These are phyloP conservation scores for Fusarium chaquense DNA, from an alignment of 2,329 filamentous ascomycete genomes.

Conservation along the genomic window DNA sequence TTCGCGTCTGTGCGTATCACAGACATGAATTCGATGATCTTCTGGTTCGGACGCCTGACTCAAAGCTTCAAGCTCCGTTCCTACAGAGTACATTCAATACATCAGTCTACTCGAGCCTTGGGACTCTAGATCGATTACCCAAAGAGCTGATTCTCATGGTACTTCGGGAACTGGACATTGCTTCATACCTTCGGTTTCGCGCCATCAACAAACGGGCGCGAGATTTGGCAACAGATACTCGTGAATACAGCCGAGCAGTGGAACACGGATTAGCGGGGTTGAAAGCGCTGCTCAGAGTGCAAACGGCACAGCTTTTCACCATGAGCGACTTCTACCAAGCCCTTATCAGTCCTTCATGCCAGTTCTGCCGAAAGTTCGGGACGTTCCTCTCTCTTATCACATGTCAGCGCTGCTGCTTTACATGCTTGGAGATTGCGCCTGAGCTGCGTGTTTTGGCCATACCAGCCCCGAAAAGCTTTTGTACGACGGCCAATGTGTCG, in stretches of 20 bases:
- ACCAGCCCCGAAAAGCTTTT: constrained; percentile 3
- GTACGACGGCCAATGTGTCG: background rate
- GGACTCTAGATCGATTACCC: background rate
- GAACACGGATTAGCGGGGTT: constrained; percentile 9
- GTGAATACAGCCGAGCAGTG: constrained; percentile 2
- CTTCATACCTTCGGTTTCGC: constrained; percentile 18
- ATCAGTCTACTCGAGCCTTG: background rate
- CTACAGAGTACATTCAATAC: background rate
- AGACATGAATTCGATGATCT: constrained; percentile 19
- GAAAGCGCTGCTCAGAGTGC: constrained; percentile 14
- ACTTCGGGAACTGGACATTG: constrained; percentile 11
- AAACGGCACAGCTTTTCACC: background rate
- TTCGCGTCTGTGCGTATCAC: constrained; percentile 22
- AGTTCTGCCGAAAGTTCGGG: constrained; percentile 14
- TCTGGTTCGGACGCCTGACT: constrained; percentile 1
- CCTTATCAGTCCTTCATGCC: background rate
- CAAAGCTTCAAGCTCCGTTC: constrained; percentile 17
- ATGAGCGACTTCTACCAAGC: background rate
- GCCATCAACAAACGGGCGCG: constrained; percentile 8
- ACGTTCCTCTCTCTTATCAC: constrained; percentile 14
- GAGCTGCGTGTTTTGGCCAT: constrained; percentile 2
- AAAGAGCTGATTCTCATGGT: constrained; percentile 16
- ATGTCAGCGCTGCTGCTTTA: constrained; percentile 21
- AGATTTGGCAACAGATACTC: background rate
- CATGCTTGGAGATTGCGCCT: constrained; percentile 18